Percentiles rank a stretch among this genome's conserved stretches.
Conservation (phyloP, 495 filamentous ascomycete species). For the Geoglossum glabrum region DNA sequence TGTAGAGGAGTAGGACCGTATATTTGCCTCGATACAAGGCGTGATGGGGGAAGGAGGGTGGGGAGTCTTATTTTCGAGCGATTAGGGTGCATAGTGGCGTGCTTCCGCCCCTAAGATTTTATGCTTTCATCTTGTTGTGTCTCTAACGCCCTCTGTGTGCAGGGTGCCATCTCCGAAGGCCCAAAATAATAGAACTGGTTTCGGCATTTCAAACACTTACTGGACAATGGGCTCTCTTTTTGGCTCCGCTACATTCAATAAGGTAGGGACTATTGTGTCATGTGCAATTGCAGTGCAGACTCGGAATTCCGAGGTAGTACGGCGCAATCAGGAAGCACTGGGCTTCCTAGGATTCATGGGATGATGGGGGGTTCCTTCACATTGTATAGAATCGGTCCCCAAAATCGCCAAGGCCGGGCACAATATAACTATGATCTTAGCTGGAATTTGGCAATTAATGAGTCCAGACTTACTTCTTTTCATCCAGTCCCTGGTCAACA, state of each 20-base stretch:
- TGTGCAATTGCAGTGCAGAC: not conserved
- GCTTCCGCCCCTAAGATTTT: not conserved
- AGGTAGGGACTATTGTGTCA: not conserved
- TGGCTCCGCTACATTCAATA: not conserved
- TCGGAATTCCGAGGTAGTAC: not conserved
- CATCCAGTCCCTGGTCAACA: slow-evolving; percentile 81
- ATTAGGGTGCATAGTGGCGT: not conserved
- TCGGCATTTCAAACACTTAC: not conserved
- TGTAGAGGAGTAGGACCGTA: not conserved
- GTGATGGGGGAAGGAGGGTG: not conserved
- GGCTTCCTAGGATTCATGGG: not conserved
- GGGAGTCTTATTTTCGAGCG: not conserved
- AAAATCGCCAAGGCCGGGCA: slow-evolving; percentile 90
- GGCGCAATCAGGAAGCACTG: too few relatives aligned
- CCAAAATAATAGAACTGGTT: not conserved
- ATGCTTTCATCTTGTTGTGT: not conserved
- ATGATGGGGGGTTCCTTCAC: slow-evolving; percentile 19
- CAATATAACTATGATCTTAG: slow-evolving; percentile 55
- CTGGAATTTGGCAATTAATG: slow-evolving; percentile 4
- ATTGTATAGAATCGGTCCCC: slow-evolving; percentile 93
- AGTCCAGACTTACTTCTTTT: slow-evolving; percentile 60
- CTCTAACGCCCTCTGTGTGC: not conserved
- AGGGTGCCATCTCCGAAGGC: not conserved
- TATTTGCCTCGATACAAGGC: not conserved
- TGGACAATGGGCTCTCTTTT: too few relatives aligned